phyloP scores from a whole-genome alignment of 345 rosid genomes.

The Turnera subulata region DNA sequence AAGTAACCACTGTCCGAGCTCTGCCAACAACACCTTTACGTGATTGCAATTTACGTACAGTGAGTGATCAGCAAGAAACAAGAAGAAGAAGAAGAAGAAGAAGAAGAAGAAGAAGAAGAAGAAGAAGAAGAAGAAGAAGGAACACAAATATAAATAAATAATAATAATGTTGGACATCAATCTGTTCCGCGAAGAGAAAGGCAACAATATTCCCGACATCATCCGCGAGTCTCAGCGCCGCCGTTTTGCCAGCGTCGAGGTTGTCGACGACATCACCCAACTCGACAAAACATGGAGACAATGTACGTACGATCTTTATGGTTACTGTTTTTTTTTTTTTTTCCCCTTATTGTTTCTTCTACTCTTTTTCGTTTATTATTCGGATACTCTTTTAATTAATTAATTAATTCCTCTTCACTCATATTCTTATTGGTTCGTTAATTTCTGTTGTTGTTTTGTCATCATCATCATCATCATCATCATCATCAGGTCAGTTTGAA shows the following conservation, averaged over 20 bases:
- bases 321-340: too few species aligned
- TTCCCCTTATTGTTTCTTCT: too few species aligned
- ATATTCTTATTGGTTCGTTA: background rate
- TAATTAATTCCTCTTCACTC: background rate
- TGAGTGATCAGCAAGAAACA: too few species aligned
- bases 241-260: slow-evolving; percentile 53
- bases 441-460: background rate
- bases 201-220: background rate
- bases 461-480: background rate
- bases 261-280: slow-evolving; percentile 63
- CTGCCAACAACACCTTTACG: too few species aligned
- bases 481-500: background rate
- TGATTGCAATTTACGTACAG: too few species aligned
- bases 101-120: too few species aligned
- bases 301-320: slow-evolving; percentile 44
- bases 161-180: slow-evolving; percentile 1
- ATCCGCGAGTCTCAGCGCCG: slow-evolving; percentile 10
- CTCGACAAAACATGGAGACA: slow-evolving; percentile 82
- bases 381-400: too few species aligned
- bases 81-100: too few species aligned
- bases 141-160: too few species aligned
- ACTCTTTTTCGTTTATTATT: too few species aligned
- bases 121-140: too few species aligned
- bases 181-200: background rate
- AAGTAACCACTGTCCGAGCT: too few species aligned